A percentile compares a stretch with the other conserved stretches of the same genome.
Conservation (phyloP, 179 eudicot genomes). For the Amaranthus tricolor region DNA sequence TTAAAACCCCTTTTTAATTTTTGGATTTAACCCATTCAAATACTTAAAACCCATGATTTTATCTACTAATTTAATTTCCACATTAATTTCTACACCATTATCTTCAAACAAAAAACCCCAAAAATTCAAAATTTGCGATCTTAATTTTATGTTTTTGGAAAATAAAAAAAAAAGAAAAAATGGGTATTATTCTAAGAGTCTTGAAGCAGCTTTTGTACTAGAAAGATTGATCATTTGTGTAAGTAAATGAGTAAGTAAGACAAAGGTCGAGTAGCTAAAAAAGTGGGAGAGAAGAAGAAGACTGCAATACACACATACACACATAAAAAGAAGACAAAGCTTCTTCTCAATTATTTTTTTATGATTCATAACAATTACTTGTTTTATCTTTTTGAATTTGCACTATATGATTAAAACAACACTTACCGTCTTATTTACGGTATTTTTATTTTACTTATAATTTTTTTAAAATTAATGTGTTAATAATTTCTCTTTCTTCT, state of each 20-base stretch:
- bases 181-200: background rate
- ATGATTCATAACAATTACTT: too few relatives aligned
- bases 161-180: background rate
- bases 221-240: conserved; percentile 5
- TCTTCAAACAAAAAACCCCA: background rate
- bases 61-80: too few relatives aligned
- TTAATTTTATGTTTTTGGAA: background rate
- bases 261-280: conserved; percentile 18
- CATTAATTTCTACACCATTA: background rate
- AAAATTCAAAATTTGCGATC: background rate
- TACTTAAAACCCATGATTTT: too few relatives aligned
- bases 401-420: too few relatives aligned
- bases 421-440: too few relatives aligned
- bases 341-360: conserved; percentile 1
- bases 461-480: background rate
- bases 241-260: conserved; percentile 20
- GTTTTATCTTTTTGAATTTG: too few relatives aligned
- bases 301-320: background rate
- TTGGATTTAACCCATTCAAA: background rate
- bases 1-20: background rate
- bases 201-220: conserved; percentile 9
- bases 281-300: background rate
- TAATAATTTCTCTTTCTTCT: background rate
- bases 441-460: background rate
- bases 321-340: conserved; percentile 17